Evolutionary conservation across 768 basidiomycete genomes (phyloP).

Genomic region (Pisolithus sp.): DNA sequence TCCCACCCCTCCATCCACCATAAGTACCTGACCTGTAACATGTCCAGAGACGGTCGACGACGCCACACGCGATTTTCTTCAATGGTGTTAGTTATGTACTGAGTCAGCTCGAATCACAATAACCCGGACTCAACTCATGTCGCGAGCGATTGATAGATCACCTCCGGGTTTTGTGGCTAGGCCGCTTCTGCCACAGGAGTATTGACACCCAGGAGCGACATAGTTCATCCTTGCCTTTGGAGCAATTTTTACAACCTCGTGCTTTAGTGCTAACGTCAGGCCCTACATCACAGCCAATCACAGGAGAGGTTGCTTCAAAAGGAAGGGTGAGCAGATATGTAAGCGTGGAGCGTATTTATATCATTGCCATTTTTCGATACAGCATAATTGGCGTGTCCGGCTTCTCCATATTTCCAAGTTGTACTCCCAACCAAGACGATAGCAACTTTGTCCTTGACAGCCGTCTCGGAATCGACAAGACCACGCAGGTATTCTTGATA

Average conservation of each 20-base stretch:
- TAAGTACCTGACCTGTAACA: too few species aligned
- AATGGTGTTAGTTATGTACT: too few species aligned
- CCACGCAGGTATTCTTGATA: slow-evolving; percentile 50
- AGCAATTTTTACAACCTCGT: slow-evolving; percentile 74
- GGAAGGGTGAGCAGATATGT: not conserved
- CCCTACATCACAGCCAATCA: slow-evolving; percentile 65
- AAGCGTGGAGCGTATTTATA: not conserved
- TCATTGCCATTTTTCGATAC: slow-evolving; percentile 56
- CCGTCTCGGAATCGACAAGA: slow-evolving; percentile 32
- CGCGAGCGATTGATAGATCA: slow-evolving; percentile 55
- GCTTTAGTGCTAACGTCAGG: slow-evolving; percentile 60
- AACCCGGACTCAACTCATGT: slow-evolving; percentile 41
- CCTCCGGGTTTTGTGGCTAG: slow-evolving; percentile 47
- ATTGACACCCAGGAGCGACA: slow-evolving; percentile 58
- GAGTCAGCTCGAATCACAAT: too few species aligned
- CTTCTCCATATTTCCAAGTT: slow-evolving; percentile 71
- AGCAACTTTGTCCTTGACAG: slow-evolving; percentile 47
- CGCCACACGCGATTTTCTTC: too few species aligned
- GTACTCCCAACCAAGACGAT: slow-evolving; percentile 67
- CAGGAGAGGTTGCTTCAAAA: not conserved
- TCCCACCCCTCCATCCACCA: too few species aligned
- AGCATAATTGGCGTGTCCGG: slow-evolving; percentile 60
- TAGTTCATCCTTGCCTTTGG: slow-evolving; percentile 65
- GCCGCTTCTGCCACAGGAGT: slow-evolving; percentile 59
- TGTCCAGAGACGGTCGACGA: too few species aligned